These are phyloP conservation scores for Batkoa obscura DNA, from an alignment of 371 early-diverging fungal genomes.

Conservation along the genomic window DNA sequence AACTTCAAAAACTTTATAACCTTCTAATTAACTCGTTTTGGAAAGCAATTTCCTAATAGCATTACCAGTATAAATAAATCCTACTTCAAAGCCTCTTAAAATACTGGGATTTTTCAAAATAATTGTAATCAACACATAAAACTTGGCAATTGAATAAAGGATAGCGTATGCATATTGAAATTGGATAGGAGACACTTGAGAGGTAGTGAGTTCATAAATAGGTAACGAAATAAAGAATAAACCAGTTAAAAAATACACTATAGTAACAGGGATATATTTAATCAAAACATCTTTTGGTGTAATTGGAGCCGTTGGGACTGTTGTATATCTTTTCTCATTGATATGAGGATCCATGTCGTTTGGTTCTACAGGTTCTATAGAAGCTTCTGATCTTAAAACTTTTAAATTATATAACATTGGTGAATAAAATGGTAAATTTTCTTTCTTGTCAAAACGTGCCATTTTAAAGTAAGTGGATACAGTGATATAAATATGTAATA, in stretches of 20 bases:
- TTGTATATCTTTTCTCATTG: background rate
- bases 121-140: background rate
- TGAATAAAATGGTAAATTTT: no score
- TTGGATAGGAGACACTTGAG: background rate
- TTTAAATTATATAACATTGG: background rate
- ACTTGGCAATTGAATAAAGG: background rate
- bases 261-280: background rate
- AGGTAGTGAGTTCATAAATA: background rate
- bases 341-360: background rate
- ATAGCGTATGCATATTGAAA: background rate
- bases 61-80: no score
- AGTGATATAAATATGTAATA: background rate
- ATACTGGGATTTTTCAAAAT: background rate
- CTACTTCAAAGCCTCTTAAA: background rate
- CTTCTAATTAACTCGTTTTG: no score
- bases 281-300: background rate
- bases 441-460: no score
- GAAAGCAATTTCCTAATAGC: no score
- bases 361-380: no score
- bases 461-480: background rate
- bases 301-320: background rate
- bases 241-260: background rate
- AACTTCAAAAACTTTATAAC: no score
- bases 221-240: background rate
- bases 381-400: background rate